Evolutionary conservation across 805 yeast species (phyloP).

Genomic region (Yarrowia sp.): DNA sequence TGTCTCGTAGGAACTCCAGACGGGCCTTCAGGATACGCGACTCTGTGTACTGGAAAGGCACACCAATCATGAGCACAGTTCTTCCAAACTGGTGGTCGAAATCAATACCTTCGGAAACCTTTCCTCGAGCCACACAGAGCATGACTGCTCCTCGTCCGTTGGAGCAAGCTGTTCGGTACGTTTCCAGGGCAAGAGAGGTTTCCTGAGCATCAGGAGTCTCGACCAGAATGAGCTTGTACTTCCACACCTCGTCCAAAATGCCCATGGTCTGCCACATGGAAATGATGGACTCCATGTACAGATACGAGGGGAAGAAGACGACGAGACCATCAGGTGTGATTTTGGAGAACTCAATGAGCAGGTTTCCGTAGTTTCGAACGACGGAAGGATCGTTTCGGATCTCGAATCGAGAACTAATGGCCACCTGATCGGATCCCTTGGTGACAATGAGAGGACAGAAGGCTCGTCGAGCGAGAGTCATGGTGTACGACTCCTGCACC

Average conservation of each 20-base stretch:
- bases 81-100: slow-evolving; percentile 98
- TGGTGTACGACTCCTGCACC: slow-evolving; percentile 88
- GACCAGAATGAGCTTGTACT: slow-evolving; percentile 86
- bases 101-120: slow-evolving; percentile 98
- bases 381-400: slow-evolving; percentile 97
- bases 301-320: slow-evolving; percentile 93
- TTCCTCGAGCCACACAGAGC: slow-evolving; percentile 97
- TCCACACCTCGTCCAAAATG: slow-evolving; percentile 96
- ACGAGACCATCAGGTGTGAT: slow-evolving; percentile 98
- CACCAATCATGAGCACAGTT: slow-evolving; percentile 97
- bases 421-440: slow-evolving; percentile 96
- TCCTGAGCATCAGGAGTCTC: slow-evolving; percentile 99
- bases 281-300: slow-evolving; percentile 96
- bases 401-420: slow-evolving; percentile 93
- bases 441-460: slow-evolving; percentile 95
- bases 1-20: slow-evolving; percentile 87
- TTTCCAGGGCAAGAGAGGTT: slow-evolving; percentile 90
- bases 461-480: slow-evolving; percentile 89
- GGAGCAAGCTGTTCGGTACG: slow-evolving; percentile 92
- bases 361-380: slow-evolving; percentile 92
- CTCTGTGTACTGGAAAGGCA: slow-evolving; percentile 98
- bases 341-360: slow-evolving; percentile 87
- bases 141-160: slow-evolving; percentile 97
- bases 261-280: slow-evolving; percentile 99
- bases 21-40: slow-evolving; percentile 94